These are phyloP conservation scores for Arthromyces matolae DNA, from an alignment of 768 basidiomycete species.

Conservation along the genomic window DNA sequence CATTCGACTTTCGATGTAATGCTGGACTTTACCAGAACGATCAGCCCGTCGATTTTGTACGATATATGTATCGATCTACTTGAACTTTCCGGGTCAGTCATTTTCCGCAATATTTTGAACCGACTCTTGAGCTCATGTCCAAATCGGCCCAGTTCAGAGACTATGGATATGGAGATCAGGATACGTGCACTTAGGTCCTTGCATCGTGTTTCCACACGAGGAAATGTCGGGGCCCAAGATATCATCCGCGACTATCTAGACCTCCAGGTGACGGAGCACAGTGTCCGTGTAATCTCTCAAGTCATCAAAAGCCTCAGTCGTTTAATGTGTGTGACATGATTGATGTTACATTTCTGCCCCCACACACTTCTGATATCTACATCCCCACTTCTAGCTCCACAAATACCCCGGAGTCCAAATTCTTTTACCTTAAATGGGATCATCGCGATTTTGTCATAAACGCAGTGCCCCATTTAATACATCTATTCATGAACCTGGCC, in stretches of 20 bases:
- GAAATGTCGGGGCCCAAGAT: background rate
- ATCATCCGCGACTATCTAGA: conserved; percentile 4
- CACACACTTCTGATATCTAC: background rate
- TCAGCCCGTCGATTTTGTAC: conserved; percentile 6
- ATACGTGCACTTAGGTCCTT: conserved; percentile 3
- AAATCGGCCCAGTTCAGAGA: conserved; percentile 5
- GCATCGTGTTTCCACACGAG: background rate
- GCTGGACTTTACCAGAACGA: conserved; percentile 1
- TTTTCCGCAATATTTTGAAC: background rate
- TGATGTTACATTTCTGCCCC: background rate
- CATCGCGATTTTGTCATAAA: background rate
- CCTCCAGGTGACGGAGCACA: background rate
- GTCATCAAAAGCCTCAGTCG: background rate
- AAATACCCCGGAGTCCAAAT: background rate
- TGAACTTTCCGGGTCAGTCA: conserved; percentile 8
- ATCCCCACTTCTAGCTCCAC: background rate
- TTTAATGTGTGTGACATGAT: background rate
- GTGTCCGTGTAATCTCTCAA: conserved; percentile 4
- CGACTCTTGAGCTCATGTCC: background rate
- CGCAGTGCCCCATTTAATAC: background rate
- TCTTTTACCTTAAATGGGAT: conserved; percentile 4
- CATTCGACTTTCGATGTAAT: conserved; percentile 2
- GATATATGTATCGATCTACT: conserved; percentile 9
- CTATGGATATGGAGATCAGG: background rate
- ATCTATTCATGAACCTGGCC: conserved; percentile 4